phyloP scores from a whole-genome alignment of 495 filamentous ascomycete genomes.

The Polyplosphaeria fusca region DNA sequence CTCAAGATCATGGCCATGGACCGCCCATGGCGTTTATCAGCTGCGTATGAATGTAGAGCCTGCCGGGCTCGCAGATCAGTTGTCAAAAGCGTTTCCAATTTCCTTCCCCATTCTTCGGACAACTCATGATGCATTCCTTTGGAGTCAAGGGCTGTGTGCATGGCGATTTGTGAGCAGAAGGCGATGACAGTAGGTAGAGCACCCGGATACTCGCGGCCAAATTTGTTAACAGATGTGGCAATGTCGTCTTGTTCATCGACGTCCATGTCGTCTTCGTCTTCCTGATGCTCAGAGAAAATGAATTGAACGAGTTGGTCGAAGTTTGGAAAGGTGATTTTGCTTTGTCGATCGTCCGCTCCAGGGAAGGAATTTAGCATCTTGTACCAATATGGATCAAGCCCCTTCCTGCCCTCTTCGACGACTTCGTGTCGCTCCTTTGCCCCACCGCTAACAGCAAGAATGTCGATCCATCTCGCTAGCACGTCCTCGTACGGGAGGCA shows the following conservation, averaged over 20 bases:
- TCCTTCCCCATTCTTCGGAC: slow-evolving; percentile 81
- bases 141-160: slow-evolving; percentile 64
- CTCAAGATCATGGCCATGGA: slow-evolving; percentile 31
- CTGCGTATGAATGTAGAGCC: slow-evolving; percentile 48
- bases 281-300: slow-evolving; percentile 35
- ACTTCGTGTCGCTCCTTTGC: slow-evolving; percentile 71
- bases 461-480: slow-evolving; percentile 79
- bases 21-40: not conserved
- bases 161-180: slow-evolving; percentile 70
- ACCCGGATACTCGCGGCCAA: slow-evolving; percentile 41
- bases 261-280: slow-evolving; percentile 31
- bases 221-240: not conserved
- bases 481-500: slow-evolving; percentile 78
- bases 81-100: slow-evolving; percentile 65
- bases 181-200: slow-evolving; percentile 63
- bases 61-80: slow-evolving; percentile 60
- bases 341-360: slow-evolving; percentile 1
- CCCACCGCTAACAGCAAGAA: slow-evolving; percentile 68
- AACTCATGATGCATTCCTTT: slow-evolving; percentile 52
- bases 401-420: slow-evolving; percentile 84
- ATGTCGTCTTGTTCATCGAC: slow-evolving; percentile 33
- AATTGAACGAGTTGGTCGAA: slow-evolving; percentile 37
- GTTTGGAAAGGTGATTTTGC: slow-evolving; percentile 35
- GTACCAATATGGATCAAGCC: slow-evolving; percentile 79
- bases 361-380: slow-evolving; percentile 54